Base-by-base conservation (phyloP, 1,284 basidiomycete species). In the Cryptococcus sp. region DNA sequence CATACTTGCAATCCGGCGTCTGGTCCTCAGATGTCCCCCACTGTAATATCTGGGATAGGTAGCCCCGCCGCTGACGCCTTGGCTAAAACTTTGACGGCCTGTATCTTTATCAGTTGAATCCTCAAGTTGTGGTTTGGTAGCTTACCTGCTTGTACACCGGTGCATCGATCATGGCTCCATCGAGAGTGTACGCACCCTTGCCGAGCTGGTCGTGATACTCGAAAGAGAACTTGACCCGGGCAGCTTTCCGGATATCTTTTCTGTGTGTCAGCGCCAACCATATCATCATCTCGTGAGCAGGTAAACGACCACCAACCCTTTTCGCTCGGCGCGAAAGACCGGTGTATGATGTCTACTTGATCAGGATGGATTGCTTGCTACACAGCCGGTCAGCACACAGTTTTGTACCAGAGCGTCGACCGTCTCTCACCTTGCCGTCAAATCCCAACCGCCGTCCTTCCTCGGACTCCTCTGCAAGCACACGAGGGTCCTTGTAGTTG, bases 321-420 rank as follows among this genome's bases (percentile, higher is more conserved):
- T 18, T 81, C 75, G 0, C 84, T 85, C 0, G 93, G 93, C 0
- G 89, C 83, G 72, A 89, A 97, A 0, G 86, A 86, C 4, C 81
- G 77, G 63, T 93, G 89, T 40, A 95, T 91, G 5, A 82, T 79
- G 21, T 84, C 83, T 3, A 96, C 84, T 75, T 98, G 94, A 13
- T 79, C 80, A 0, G 94, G 93, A 76, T 98, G 94, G 51, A 98
- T 95, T 1, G 89, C 91, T 89, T 96, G 93, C 88, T 92, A 63
- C 38, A 23, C 48, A 46, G 58, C 54, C 49, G 39, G 33, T 37
- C 36, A 39, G 21, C 20, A 38, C 24, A 44, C 36, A 50, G 36
- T 15, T 46, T 44, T n/a, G n/a, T 18, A 38, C n/a, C 15, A 11
- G 24, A 23, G 20, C 9, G 28, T 9, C 28, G 28, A 33, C 2